Evolutionary conservation across 768 basidiomycete species (phyloP).

Genomic region (Suillus brevipes): DNA sequence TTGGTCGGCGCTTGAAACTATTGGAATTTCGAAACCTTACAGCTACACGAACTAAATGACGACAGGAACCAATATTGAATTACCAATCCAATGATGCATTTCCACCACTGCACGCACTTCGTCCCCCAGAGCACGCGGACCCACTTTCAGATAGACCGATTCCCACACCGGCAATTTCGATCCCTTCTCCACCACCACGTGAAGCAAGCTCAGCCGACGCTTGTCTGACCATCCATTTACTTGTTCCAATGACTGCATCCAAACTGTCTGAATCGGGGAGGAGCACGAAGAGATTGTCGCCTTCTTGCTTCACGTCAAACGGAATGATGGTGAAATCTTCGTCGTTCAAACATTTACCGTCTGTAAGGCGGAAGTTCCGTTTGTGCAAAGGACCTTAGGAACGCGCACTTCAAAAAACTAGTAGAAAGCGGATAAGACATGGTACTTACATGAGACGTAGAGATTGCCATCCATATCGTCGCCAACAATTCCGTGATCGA

Average conservation of each 20-base stretch:
- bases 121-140: conserved; percentile 9
- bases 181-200: conserved; percentile 25
- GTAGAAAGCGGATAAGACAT: not conserved
- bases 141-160: conserved; percentile 1
- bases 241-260: conserved; percentile 61
- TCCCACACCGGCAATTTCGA: conserved; percentile 37
- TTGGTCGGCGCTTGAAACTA: too few species aligned
- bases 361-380: conserved; percentile 57
- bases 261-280: conserved; percentile 53
- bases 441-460: conserved; percentile 47
- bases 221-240: conserved; percentile 62
- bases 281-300: conserved; percentile 46
- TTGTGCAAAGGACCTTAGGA: conserved; percentile 62
- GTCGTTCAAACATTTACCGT: conserved; percentile 62
- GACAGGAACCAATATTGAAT: not conserved
- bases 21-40: not conserved
- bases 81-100: conserved; percentile 16
- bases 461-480: conserved; percentile 57
- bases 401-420: not conserved
- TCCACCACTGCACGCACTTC: conserved; percentile 1
- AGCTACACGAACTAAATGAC: not conserved
- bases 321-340: conserved; percentile 57
- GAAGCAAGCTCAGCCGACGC: conserved; percentile 44
- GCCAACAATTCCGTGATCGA: conserved; percentile 69
- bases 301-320: conserved; percentile 55